These are phyloP conservation scores for Boletus rex-veris DNA, from an alignment of 768 basidiomycete species.

Conservation along the genomic window DNA sequence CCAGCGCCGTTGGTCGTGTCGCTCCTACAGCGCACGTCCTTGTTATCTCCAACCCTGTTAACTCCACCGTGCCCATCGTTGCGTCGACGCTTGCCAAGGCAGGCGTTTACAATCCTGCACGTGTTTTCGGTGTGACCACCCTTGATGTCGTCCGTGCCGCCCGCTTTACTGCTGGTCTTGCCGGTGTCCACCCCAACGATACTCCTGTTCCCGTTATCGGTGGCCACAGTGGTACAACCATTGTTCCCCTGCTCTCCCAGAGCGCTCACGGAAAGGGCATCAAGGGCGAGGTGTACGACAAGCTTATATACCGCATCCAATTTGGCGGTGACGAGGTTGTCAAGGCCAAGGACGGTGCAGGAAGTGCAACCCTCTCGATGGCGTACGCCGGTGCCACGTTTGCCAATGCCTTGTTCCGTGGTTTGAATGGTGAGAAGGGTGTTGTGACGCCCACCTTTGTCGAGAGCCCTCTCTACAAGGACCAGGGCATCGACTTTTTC, in stretches of 20 bases:
- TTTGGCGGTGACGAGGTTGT: conserved; percentile 98
- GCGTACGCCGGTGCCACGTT: conserved; percentile 76
- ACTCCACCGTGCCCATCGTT: conserved; percentile 97
- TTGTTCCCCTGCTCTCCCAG: conserved; percentile 94
- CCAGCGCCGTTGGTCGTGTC: conserved; percentile 79
- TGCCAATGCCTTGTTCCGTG: conserved; percentile 56
- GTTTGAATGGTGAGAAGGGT: conserved; percentile 63
- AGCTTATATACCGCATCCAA: conserved; percentile 90
- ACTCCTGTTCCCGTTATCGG: conserved; percentile 84
- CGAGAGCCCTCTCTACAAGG: conserved; percentile 79
- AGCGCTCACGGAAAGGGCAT: conserved; percentile 64
- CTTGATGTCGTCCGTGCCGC: conserved; percentile 97
- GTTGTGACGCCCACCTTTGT: conserved; percentile 82
- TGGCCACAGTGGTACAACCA: conserved; percentile 96
- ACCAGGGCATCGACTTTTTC: conserved; percentile 92
- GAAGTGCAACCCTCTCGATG: conserved; percentile 77
- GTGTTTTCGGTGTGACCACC: conserved; percentile 94
- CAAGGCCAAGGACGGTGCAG: conserved; percentile 89
- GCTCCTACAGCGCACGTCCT: conserved; percentile 90
- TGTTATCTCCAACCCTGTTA: conserved; percentile 99
- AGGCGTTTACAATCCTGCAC: conserved; percentile 86
- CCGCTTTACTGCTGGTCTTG: conserved; percentile 78
- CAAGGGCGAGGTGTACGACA: conserved; percentile 67
- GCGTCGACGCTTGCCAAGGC: conserved; percentile 87
- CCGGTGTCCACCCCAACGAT: conserved; percentile 61